Conservation (phyloP, 1,284 basidiomycete genomes). For the Singerocomus inundabilis region DNA sequence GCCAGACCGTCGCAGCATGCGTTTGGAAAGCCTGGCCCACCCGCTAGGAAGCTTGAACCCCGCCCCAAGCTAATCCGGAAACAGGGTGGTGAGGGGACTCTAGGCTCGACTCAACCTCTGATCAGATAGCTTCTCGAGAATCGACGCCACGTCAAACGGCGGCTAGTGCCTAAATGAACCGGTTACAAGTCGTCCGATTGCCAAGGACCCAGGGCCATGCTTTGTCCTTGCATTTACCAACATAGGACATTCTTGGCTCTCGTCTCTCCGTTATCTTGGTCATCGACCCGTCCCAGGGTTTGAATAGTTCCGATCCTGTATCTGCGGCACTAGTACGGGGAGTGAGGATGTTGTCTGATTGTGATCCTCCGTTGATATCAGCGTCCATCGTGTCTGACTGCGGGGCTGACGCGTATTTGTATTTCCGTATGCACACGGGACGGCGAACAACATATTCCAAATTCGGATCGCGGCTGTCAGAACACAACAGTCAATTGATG, state of each 20-base stretch:
- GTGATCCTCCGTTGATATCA: constrained; percentile 3
- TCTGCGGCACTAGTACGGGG: constrained; percentile 2
- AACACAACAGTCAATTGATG: neutral
- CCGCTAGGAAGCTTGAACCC: constrained; percentile 1
- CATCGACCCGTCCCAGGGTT: neutral
- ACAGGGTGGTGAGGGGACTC: constrained; percentile 1
- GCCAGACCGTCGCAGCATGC: constrained; percentile 4
- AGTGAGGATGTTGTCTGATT: neutral
- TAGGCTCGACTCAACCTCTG: neutral
- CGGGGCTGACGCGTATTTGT: neutral
- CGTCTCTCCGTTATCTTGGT: neutral
- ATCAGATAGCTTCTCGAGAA: neutral
- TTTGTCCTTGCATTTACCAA: neutral
- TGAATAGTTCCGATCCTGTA: neutral
- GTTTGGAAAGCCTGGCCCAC: constrained; percentile 16
- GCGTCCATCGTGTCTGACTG: neutral
- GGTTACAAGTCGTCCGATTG: neutral
- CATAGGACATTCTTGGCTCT: neutral
- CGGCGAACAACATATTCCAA: no score
- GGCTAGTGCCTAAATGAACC: neutral
- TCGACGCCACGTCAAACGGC: neutral
- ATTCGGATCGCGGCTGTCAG: neutral
- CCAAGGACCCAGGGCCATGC: neutral
- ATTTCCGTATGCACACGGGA: constrained; percentile 1
- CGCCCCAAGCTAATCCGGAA: constrained; percentile 7